These are phyloP conservation scores for Glutinoglossum americanum DNA, from an alignment of 495 filamentous ascomycete genomes.

Conservation along the genomic window DNA sequence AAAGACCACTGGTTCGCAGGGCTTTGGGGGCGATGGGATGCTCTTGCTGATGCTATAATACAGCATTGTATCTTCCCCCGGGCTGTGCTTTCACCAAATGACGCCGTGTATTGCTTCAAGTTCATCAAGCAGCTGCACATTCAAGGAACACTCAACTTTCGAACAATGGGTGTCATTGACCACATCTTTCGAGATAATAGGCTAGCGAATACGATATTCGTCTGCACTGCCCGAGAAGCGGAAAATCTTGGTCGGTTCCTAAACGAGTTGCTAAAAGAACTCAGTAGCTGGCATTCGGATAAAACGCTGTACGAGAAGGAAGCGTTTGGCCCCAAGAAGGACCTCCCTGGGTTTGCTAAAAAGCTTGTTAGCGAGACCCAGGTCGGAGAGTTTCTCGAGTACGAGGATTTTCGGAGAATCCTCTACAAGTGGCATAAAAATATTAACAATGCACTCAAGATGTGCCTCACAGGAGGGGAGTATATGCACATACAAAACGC, in stretches of 20 bases:
- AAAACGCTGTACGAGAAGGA: conserved; percentile 57
- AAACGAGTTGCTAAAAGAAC: conserved; percentile 52
- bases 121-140: conserved; percentile 73
- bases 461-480: conserved; percentile 56
- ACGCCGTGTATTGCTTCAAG: conserved; percentile 69
- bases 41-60: conserved; percentile 50
- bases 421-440: conserved; percentile 79
- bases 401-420: conserved; percentile 65
- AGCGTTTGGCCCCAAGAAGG: conserved; percentile 40
- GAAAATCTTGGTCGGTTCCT: conserved; percentile 81
- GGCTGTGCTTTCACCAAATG: conserved; percentile 57
- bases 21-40: conserved; percentile 37
- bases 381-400: conserved; percentile 49
- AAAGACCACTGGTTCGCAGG: conserved; percentile 59
- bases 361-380: conserved; percentile 33
- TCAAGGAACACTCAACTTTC: conserved; percentile 63
- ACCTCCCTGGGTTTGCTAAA: conserved; percentile 47
- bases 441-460: conserved; percentile 50
- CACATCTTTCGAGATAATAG: conserved; percentile 63
- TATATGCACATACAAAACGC: conserved; percentile 98
- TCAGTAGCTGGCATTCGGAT: conserved; percentile 66
- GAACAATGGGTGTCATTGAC: conserved; percentile 65
- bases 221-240: conserved; percentile 72
- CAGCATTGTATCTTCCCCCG: conserved; percentile 84
- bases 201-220: conserved; percentile 60